Base-by-base conservation (phyloP, 192 early-diverging fungal genomes). In the Mortierella antarctica region DNA sequence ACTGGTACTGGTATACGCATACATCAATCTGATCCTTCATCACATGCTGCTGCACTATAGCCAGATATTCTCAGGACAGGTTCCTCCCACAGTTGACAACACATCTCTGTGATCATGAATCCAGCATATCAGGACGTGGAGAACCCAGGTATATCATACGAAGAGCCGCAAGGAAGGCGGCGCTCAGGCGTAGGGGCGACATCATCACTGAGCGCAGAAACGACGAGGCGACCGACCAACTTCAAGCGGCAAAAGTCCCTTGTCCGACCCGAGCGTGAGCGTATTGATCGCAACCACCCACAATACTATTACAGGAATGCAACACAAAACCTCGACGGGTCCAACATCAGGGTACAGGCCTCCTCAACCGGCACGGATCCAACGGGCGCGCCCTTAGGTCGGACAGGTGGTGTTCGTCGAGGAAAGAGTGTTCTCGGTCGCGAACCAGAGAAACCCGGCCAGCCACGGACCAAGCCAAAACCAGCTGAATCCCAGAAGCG, bases 201-300 rank as follows among this genome's bases (percentile, higher is more conserved):
- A 15, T 59, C 68, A 17, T 20, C 56, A 59, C 14, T 51, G n/a
- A 59, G 45, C 40, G 40, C 47, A 4, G 67, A 69, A 12, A n/a
- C 52, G 23, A 71, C 49, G 12, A 14, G 74, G 31, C 55, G 69
- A 42, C 64, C 69, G 2, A 73, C 63, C 49, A 67, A 63, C 44
- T 78, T 80, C 42, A 85, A 83, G 61, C 80, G 93, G 47, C 76
- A 84, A 80, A 91, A 91, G 67, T 93, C 92, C 56, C 87, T 93
- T 2, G 87, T 91, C 57, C 83, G 91, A 68, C 92, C 93, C 17
- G 92, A 90, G 67, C 82, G 90, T 66, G 90, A 90, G 31, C 85
- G 85, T 57, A 80, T 85, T 17, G 77, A 85, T 44, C 53, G 60
- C 52, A 84, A 77, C 11, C 87, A 86, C 70, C 82, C 84, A 49